phyloP scores from a whole-genome alignment of 2,329 filamentous ascomycete genomes.

The Chalara sp. region DNA sequence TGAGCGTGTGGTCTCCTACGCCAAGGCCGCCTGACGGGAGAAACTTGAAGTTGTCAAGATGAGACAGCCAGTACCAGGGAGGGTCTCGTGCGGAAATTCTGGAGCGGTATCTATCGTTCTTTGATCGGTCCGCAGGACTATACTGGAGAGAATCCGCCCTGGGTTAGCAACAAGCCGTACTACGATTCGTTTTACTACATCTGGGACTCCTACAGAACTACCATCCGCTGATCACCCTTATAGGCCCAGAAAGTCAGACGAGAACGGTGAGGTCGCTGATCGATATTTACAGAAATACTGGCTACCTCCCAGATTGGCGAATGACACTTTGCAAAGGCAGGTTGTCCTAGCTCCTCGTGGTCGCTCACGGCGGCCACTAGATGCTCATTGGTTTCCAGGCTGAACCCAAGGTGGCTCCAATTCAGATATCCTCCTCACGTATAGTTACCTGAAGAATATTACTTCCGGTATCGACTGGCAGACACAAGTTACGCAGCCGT shows the following conservation, averaged over 20 bases:
- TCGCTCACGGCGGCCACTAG: too few species aligned
- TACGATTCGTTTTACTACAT: constrained; percentile 63
- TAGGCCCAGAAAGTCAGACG: constrained; percentile 56
- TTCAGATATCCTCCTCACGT: constrained; percentile 61
- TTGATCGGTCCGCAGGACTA: constrained; percentile 69
- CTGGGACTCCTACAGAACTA: constrained; percentile 65
- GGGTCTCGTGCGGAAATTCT: constrained; percentile 53
- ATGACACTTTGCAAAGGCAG: constrained; percentile 59
- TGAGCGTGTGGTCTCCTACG: constrained; percentile 41
- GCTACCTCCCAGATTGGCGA: constrained; percentile 29
- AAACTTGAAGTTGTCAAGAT: constrained; percentile 55
- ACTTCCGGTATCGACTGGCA: constrained; percentile 10
- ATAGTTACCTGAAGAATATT: constrained; percentile 62
- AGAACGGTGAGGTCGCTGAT: constrained; percentile 65
- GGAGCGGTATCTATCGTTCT: constrained; percentile 61
- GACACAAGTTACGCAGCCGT: neutral
- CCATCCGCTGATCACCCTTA: constrained; percentile 60
- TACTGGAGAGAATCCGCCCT: constrained; percentile 64
- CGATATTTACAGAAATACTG: constrained; percentile 61
- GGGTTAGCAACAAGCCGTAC: constrained; percentile 60
- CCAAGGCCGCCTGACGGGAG: constrained; percentile 50
- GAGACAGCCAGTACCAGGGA: constrained; percentile 42
- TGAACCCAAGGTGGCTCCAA: constrained; percentile 69
- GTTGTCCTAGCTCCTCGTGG: too few species aligned
- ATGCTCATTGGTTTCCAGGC: constrained; percentile 21